phyloP scores from a whole-genome alignment of 257 asterid genomes.

The Catharanthus roseus region DNA sequence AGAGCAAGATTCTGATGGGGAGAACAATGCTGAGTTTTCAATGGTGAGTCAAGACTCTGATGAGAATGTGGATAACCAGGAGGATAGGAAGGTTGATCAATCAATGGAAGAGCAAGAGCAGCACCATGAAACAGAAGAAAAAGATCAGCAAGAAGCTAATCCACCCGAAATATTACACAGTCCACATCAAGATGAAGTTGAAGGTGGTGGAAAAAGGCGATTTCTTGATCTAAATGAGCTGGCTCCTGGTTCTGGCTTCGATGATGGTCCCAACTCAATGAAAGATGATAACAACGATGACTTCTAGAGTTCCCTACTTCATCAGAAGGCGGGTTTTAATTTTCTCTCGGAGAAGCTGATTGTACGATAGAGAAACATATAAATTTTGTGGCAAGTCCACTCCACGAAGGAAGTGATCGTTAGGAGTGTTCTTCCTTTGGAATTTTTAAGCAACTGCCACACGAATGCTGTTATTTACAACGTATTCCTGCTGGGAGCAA shows the following conservation, averaged over 20 bases:
- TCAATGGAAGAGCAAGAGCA: conserved; percentile 30
- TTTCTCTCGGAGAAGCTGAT: conserved; percentile 34
- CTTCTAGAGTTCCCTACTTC: conserved; percentile 27
- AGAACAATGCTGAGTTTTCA: too few relatives aligned
- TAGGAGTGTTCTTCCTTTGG: conserved; percentile 41
- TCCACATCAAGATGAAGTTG: conserved; percentile 42
- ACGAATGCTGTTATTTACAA: conserved; percentile 33
- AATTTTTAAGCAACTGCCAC: conserved; percentile 29
- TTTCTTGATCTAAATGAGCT: conserved; percentile 91
- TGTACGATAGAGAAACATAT: conserved; percentile 36
- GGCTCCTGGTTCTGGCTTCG: conserved; percentile 85
- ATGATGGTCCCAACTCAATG: conserved; percentile 56
- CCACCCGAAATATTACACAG: conserved; percentile 30
- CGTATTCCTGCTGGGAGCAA: conserved; percentile 42
- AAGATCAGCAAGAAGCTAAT: conserved; percentile 22
- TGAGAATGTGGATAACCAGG: conserved; percentile 32
- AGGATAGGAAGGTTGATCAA: conserved; percentile 35
- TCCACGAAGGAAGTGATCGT: conserved; percentile 33
- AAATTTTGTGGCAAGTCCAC: conserved; percentile 29
- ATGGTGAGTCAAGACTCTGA: too few relatives aligned
- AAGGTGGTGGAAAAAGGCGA: conserved; percentile 42
- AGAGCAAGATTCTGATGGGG: conserved; percentile 57
- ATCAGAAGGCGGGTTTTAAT: conserved; percentile 14
- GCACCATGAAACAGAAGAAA: conserved; percentile 32
- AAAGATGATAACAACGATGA: conserved; percentile 46